A percentile compares a stretch with the other conserved stretches of the same genome.
Evolutionary conservation across 176 grass and related monocot species (phyloP).

Genomic region (Phyllostachys edulis): DNA sequence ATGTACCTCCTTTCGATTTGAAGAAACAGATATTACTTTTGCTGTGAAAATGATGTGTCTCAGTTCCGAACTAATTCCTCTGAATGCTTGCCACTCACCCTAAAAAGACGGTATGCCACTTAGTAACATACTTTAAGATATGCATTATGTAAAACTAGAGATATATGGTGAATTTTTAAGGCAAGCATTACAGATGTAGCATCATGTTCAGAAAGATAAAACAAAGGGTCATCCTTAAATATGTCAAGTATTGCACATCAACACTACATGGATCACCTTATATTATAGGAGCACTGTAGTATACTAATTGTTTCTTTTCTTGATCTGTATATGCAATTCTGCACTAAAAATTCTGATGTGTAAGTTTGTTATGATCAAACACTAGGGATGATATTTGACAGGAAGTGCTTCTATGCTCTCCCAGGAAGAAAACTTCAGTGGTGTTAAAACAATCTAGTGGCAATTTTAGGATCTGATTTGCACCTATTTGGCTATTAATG

Average conservation of each 20-base stretch:
- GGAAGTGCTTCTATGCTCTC: background rate
- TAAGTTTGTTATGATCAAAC: background rate
- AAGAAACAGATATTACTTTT: constrained; percentile 42
- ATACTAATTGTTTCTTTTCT: background rate
- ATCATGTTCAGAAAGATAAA: background rate
- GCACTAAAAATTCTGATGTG: background rate
- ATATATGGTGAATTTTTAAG: background rate
- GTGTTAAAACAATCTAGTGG: background rate
- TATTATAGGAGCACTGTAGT: background rate
- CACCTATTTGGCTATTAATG: background rate
- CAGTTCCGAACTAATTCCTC: constrained; percentile 49
- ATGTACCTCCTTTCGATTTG: constrained; percentile 57
- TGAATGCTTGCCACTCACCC: constrained; percentile 77
- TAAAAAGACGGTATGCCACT: constrained; percentile 33
- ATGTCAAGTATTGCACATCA: background rate
- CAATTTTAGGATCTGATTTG: background rate
- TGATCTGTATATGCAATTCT: background rate
- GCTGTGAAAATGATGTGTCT: constrained; percentile 59
- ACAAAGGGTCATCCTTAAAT: background rate
- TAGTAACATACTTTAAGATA: background rate
- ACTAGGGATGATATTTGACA: background rate
- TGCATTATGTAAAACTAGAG: background rate
- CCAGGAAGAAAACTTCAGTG: background rate
- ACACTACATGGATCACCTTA: background rate
- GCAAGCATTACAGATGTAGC: background rate